Evolutionary conservation across 202 grass and related monocot species (phyloP), one percentile per base, ranked within the genome.

Genomic region (Thinopyrum obtusiflorum): DNA sequence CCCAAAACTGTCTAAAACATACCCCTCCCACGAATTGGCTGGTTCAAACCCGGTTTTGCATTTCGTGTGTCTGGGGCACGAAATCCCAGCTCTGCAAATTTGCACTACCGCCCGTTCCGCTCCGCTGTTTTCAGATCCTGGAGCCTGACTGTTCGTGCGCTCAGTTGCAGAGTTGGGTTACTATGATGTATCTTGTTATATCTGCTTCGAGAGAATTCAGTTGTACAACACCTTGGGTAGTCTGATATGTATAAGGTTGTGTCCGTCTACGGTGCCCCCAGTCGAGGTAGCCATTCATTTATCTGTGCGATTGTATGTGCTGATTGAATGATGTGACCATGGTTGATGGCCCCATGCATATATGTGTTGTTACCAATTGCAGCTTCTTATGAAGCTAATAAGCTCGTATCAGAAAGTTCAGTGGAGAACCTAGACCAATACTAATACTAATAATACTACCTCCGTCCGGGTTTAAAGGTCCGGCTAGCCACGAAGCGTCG

Each of bases 311-410:
- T 82, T 4, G 8, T 47, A 65, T 73, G 40, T 39, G 65, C 74
- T 83, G 59, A 74, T 74, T 32, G 18, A 49, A 31, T 49, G 64
- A 63, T 33, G 15, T 39, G 23, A 23, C 10, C 12, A 42, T 46
- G 68, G 23, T 64, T 73, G 29, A 53, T 86, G 39, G 39, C 36
- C 28, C 61, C 61, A 53, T 75, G 39, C 70, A 13, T n/a, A 9
- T 27, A 42, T 80, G 76, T 71, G 5, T 61, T 87, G 42, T 60
- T 62, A 7, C 5, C 28, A 37, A 29, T 55, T 18, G 9, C 39
- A 73, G 65, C 29, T 81, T 29, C 80, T 79, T 69, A 72, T 68
- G 57, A 25, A 65, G 65, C 65, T 82, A 61, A 82, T 53, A 4
- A 40, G 27, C 28, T 65, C 33, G 26, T 51, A 51, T 80, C 26